These are phyloP conservation scores for Artemisia annua DNA, from an alignment of 129 eudicot genomes.

Conservation along the genomic window DNA sequence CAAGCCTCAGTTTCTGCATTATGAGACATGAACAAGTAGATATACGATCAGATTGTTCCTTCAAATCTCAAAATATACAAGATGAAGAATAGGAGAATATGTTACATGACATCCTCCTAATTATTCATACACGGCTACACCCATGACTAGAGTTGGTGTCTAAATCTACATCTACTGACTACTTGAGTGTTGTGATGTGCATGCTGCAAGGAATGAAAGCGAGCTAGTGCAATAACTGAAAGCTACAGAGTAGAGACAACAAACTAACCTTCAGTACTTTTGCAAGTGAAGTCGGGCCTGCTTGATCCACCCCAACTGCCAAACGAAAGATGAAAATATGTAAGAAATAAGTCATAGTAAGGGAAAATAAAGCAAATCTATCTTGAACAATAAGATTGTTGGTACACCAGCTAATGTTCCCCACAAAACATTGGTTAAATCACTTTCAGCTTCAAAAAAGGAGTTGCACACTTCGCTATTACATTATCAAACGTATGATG, in stretches of 20 bases:
- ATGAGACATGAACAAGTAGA: not conserved
- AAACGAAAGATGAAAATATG: slow-evolving; percentile 10
- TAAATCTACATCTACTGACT: too few relatives aligned
- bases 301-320: slow-evolving; percentile 99
- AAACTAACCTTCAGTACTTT: slow-evolving; percentile 89
- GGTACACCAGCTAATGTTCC: not conserved
- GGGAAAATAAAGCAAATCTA: too few relatives aligned
- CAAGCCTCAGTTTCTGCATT: slow-evolving; percentile 78
- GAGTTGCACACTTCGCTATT: not conserved
- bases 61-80: not conserved
- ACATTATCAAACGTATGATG: too few relatives aligned
- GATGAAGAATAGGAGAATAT: too few relatives aligned
- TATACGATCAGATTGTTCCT: too few relatives aligned
- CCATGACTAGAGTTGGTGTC: too few relatives aligned
- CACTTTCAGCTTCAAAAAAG: not conserved
- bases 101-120: too few relatives aligned
- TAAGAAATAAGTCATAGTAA: not conserved
- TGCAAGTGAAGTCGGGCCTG: slow-evolving; percentile 97
- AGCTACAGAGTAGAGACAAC: not conserved
- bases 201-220: not conserved
- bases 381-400: not conserved
- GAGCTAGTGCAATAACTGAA: not conserved
- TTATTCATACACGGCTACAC: too few relatives aligned
- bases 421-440: not conserved
- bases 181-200: not conserved